Conservation (phyloP, 306 rosid species). For the Rosa rugosa region DNA sequence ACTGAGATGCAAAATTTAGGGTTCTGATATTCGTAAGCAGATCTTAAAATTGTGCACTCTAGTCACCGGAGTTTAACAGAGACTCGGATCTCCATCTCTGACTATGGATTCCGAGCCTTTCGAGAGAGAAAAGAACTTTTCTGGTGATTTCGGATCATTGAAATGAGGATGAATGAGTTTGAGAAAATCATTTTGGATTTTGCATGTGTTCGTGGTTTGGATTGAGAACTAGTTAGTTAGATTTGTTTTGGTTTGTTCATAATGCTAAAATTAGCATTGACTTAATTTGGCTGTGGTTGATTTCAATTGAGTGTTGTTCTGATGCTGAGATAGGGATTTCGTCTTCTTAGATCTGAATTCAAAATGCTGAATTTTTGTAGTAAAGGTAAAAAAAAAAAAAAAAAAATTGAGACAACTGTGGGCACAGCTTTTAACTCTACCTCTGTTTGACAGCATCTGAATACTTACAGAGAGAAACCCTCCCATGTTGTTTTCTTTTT, state of each 20-base stretch:
- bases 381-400: background rate
- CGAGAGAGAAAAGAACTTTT: conserved; percentile 59
- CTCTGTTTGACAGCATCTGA: background rate
- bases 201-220: background rate
- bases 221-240: background rate
- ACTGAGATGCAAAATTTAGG: too few relatives aligned
- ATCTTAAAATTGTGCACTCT: too few relatives aligned
- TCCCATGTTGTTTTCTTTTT: background rate
- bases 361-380: background rate
- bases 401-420: too few relatives aligned
- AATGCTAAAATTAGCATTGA: background rate
- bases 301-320: background rate
- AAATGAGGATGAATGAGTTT: background rate
- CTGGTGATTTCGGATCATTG: conserved; percentile 44
- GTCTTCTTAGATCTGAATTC: conserved; percentile 30
- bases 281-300: background rate
- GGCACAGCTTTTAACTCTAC: too few relatives aligned
- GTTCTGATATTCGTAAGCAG: too few relatives aligned
- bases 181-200: background rate
- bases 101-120: conserved; percentile 26
- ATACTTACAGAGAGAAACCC: background rate
- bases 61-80: too few relatives aligned
- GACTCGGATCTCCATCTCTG: background rate
- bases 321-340: background rate
- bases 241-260: background rate